Evolutionary conservation across 805 yeast species (phyloP), one percentile per base, ranked within the genome.

Genomic region (Candida sithepensis): DNA sequence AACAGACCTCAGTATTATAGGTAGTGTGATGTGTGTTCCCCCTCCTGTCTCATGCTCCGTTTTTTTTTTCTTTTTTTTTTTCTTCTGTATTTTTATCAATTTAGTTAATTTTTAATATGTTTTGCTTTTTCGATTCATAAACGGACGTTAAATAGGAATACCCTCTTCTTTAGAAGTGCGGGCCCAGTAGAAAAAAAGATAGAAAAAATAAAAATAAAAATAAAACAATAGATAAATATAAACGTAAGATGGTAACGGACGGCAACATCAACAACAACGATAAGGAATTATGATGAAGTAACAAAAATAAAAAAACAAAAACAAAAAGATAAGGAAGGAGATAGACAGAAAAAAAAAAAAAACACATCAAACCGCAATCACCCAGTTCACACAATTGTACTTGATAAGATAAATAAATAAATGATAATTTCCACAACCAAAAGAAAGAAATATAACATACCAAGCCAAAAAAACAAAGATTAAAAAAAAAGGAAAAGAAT

Each of bases 1-100:
- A 79, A 84, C 53, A 78, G 97, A 58, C 98, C 99, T 0, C 98
- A 90, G 55, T 94, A 91, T 66, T 94, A 94, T 68, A 83, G 97
- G 56, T 92, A 67, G 58, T 9, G 16, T 12, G 5, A 42, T 9
- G 14, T 4, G 24, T 49, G 21, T 24, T 24, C 21, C 4, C 43
- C 34, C 14, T 38, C 36, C n/a, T 22, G 34, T 2, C 23, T 34
- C 8, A 22, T 20, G 9, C 4, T 21, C 13, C 13, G 3, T 37
- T 19, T n/a, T 36, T 19, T 36, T 36, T 3, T 36, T 6, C 7
- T 37, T n/a, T 4, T 14, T 37, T 18, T 52, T 24, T 24, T 19
- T 16, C 16, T 46, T 61, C 22, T 37, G 26, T 37, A 20, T 30
- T 30, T 30, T 30, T 30, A 30, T n/a, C n/a, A n/a, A n/a, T n/a